Conservation (phyloP, 1,284 basidiomycete genomes). For the Bjerkandera adusta region DNA sequence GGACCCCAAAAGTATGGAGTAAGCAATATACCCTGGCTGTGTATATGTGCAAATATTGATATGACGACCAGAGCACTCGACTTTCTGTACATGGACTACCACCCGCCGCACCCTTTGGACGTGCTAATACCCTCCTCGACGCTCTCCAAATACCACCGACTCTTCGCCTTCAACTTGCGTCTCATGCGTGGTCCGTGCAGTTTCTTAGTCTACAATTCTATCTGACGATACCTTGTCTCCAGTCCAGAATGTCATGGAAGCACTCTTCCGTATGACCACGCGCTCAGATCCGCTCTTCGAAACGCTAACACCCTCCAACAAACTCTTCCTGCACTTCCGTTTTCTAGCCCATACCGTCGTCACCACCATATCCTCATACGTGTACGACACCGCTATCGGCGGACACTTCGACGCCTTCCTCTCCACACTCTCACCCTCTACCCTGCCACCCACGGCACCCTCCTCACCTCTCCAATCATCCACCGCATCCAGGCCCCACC, state of each 20-base stretch:
- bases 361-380: slow-evolving; percentile 59
- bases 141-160: slow-evolving; percentile 79
- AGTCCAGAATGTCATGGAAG: slow-evolving; percentile 73
- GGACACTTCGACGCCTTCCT: slow-evolving; percentile 74
- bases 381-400: slow-evolving; percentile 76
- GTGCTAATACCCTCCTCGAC: slow-evolving; percentile 67
- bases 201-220: not conserved
- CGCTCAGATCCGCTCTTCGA: slow-evolving; percentile 51
- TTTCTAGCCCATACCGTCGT: slow-evolving; percentile 75
- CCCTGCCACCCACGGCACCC: no score
- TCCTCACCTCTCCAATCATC: slow-evolving; percentile 18
- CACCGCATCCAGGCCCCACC: slow-evolving; percentile 7
- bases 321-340: slow-evolving; percentile 62
- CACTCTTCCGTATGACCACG: slow-evolving; percentile 64
- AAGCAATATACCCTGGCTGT: not conserved
- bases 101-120: slow-evolving; percentile 70
- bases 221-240: slow-evolving; percentile 8
- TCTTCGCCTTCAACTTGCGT: slow-evolving; percentile 78
- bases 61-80: slow-evolving; percentile 69
- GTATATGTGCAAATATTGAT: not conserved
- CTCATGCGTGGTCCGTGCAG: slow-evolving; percentile 62
- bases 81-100: slow-evolving; percentile 86
- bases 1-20: slow-evolving; percentile 60
- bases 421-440: slow-evolving; percentile 15
- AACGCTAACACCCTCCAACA: slow-evolving; percentile 50